A percentile compares a stretch with the other conserved stretches of the same genome.
Conservation (phyloP, 116 monocot species). For the Iris pallida region DNA sequence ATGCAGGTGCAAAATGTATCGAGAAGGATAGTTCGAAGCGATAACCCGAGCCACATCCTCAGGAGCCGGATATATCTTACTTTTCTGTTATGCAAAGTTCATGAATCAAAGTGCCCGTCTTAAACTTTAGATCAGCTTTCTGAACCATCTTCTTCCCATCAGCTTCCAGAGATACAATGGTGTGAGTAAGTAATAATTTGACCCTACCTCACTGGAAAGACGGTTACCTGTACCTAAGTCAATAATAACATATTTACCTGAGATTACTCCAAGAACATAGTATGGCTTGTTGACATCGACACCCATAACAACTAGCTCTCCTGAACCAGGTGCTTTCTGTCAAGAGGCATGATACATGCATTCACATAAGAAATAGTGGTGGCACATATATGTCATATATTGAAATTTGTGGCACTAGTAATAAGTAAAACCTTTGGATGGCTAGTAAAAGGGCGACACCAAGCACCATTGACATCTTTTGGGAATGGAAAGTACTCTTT, state of each 20-base stretch:
- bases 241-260: not conserved
- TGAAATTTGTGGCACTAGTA: not conserved
- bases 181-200: too few species aligned
- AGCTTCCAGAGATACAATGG: not conserved
- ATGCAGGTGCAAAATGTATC: too few species aligned
- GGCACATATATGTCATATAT: too few species aligned
- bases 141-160: not conserved
- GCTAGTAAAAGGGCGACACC: conserved; percentile 11
- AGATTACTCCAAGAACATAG: not conserved
- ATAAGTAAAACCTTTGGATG: conserved; percentile 17
- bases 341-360: not conserved
- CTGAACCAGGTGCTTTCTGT: conserved; percentile 3
- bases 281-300: not conserved
- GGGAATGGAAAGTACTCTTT: too few species aligned
- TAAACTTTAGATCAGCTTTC: not conserved
- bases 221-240: not conserved
- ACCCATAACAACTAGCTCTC: not conserved
- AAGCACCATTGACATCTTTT: conserved; percentile 17
- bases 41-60: too few species aligned
- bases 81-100: too few species aligned
- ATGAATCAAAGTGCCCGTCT: too few species aligned
- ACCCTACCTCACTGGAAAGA: not conserved
- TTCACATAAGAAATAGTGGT: too few species aligned
- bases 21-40: too few species aligned
- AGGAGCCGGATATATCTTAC: too few species aligned